Evolutionary conservation across 805 yeast species (phyloP).

Genomic region (Lachancea sp.): DNA sequence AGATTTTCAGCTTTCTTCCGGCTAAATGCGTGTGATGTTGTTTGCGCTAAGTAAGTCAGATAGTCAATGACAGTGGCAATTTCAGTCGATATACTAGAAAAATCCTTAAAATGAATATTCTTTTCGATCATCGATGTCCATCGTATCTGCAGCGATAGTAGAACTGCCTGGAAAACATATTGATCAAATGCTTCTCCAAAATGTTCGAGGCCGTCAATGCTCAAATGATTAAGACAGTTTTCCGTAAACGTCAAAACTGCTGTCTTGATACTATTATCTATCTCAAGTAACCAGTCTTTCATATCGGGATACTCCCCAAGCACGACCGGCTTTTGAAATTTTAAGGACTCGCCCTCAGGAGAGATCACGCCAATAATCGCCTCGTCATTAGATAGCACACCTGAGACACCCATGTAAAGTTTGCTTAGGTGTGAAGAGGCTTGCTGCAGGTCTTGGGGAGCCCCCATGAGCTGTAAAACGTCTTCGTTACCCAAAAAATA

Average conservation of each 20-base stretch:
- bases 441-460: slow-evolving; percentile 39
- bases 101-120: neutral
- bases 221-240: slow-evolving; percentile 30
- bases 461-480: slow-evolving; percentile 73
- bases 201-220: neutral
- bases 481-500: slow-evolving; percentile 91
- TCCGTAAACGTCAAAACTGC: slow-evolving; percentile 39
- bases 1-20: slow-evolving; percentile 47
- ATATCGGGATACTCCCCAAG: slow-evolving; percentile 38
- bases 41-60: neutral
- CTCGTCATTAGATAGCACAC: slow-evolving; percentile 35
- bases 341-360: slow-evolving; percentile 56
- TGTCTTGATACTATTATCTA: slow-evolving; percentile 49
- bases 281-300: slow-evolving; percentile 53
- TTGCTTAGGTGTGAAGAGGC: slow-evolving; percentile 58
- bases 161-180: slow-evolving; percentile 50
- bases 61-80: neutral
- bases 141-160: slow-evolving; percentile 48
- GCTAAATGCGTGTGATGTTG: neutral
- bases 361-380: slow-evolving; percentile 47
- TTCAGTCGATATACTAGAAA: neutral
- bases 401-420: slow-evolving; percentile 61
- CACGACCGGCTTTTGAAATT: slow-evolving; percentile 39
- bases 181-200: slow-evolving; percentile 27
- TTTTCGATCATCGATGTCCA: slow-evolving; percentile 40